phyloP scores from a whole-genome alignment of 2,329 filamentous ascomycete species.

The Colletotrichum sp. region DNA sequence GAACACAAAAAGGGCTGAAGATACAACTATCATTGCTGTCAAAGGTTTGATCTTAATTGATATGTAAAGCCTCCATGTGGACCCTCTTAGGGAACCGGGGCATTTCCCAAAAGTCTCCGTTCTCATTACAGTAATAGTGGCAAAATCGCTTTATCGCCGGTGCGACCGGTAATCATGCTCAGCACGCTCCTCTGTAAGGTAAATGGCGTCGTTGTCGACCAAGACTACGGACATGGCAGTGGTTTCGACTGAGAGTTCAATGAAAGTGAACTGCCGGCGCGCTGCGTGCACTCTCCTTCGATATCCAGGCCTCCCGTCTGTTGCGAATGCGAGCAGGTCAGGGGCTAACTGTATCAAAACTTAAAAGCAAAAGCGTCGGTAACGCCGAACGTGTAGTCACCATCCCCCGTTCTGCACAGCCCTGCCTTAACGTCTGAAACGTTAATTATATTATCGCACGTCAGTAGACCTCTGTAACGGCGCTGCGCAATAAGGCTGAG shows the following conservation, averaged over 20 bases:
- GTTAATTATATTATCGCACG: neutral
- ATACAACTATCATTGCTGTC: neutral
- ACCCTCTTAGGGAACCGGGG: neutral
- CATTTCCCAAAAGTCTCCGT: neutral
- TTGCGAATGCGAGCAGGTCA: neutral
- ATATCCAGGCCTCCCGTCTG: neutral
- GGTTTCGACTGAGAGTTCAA: neutral
- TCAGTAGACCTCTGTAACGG: neutral
- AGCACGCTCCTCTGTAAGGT: neutral
- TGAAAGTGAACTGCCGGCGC: neutral
- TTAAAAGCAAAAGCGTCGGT: neutral
- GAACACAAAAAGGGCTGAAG: neutral
- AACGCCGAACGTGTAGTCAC: neutral
- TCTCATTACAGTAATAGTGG: neutral
- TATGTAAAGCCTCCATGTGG: neutral
- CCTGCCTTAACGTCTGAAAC: neutral
- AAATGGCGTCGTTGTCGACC: neutral
- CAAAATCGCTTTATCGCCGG: neutral
- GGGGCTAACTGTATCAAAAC: neutral
- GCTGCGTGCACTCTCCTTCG: neutral
- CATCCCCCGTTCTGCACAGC: neutral
- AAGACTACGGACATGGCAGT: neutral
- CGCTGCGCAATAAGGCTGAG: neutral
- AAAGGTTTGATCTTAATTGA: neutral
- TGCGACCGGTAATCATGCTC: neutral